Percentiles rank a stretch among this genome's conserved stretches.
phyloP scores from a whole-genome alignment of 108 stramenopile species.

The Fistulifera pelliculosa region DNA sequence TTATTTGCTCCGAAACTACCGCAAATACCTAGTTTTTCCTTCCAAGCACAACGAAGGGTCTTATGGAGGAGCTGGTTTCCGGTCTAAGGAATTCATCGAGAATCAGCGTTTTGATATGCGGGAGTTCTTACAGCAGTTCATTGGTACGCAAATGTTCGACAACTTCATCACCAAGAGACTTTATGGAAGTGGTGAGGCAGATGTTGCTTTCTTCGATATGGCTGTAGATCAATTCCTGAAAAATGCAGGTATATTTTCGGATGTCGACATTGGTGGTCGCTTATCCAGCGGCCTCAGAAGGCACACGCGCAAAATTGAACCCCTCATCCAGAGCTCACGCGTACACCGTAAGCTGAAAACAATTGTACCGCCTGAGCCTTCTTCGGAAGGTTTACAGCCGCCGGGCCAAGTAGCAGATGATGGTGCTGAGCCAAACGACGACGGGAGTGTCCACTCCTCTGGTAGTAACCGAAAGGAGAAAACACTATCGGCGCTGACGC shows the following conservation, averaged over 20 bases:
- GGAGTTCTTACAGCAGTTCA: slow-evolving; percentile 60
- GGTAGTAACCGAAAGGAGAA: slow-evolving; percentile 22
- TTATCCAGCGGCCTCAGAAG: slow-evolving; percentile 11
- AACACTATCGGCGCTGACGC: slow-evolving; percentile 10
- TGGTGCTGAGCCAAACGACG: slow-evolving; percentile 25
- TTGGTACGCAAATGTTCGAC: slow-evolving; percentile 77
- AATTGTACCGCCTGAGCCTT: slow-evolving; percentile 79
- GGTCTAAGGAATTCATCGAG: slow-evolving; percentile 57
- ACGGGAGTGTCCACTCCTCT: slow-evolving; percentile 31
- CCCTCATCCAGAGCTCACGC: slow-evolving; percentile 66
- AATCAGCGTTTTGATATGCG: slow-evolving; percentile 54
- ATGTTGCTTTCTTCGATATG: slow-evolving; percentile 75
- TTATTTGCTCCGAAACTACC: slow-evolving; percentile 70
- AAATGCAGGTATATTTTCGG: slow-evolving; percentile 51
- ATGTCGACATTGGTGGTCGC: slow-evolving; percentile 34
- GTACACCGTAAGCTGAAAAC: slow-evolving; percentile 70
- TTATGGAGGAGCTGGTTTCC: slow-evolving; percentile 74
- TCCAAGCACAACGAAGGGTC: slow-evolving; percentile 68
- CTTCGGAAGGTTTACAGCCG: slow-evolving; percentile 39
- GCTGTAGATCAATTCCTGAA: slow-evolving; percentile 72
- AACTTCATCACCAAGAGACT: slow-evolving; percentile 77
- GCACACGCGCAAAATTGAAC: slow-evolving; percentile 26
- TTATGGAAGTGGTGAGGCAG: slow-evolving; percentile 73
- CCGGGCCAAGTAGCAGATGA: slow-evolving; percentile 5
- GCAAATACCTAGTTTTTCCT: slow-evolving; percentile 76